Evolutionary conservation across 768 basidiomycete species (phyloP).

Genomic region (Termitomyces sp.): DNA sequence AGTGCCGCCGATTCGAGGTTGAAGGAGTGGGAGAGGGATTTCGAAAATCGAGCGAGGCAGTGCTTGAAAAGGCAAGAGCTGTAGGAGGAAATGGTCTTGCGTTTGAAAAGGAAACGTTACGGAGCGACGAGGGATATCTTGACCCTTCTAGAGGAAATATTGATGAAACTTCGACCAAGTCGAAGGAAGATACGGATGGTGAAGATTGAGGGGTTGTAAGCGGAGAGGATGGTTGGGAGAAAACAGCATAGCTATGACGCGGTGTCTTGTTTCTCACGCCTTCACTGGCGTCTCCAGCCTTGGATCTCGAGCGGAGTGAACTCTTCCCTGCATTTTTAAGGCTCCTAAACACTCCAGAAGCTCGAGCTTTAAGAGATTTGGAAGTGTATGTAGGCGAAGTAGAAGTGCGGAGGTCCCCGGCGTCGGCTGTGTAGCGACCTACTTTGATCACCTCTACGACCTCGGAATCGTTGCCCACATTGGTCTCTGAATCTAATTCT

Average conservation of each 20-base stretch:
- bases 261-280: constrained; percentile 27
- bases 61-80: constrained; percentile 16
- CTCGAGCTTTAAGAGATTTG: constrained; percentile 43
- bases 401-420: constrained; percentile 8
- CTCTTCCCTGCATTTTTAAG: constrained; percentile 41
- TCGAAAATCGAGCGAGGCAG: constrained; percentile 16
- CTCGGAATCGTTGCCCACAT: constrained; percentile 45
- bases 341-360: constrained; percentile 44
- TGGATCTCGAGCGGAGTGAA: constrained; percentile 29
- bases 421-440: constrained; percentile 30
- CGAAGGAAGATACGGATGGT: constrained; percentile 28
- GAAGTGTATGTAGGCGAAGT: constrained; percentile 29
- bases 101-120: constrained; percentile 4
- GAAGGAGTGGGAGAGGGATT: constrained; percentile 34
- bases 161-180: constrained; percentile 19
- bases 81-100: constrained; percentile 1
- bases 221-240: constrained; percentile 36
- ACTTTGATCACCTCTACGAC: constrained; percentile 62
- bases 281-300: constrained; percentile 26
- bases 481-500: constrained; percentile 11
- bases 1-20: constrained; percentile 29
- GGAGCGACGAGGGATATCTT: constrained; percentile 11
- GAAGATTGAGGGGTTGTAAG: constrained; percentile 21
- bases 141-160: constrained; percentile 20
- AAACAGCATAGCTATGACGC: constrained; percentile 33